Evolutionary conservation across 345 rosid species (phyloP).

Genomic region (Raphanus sativus): DNA sequence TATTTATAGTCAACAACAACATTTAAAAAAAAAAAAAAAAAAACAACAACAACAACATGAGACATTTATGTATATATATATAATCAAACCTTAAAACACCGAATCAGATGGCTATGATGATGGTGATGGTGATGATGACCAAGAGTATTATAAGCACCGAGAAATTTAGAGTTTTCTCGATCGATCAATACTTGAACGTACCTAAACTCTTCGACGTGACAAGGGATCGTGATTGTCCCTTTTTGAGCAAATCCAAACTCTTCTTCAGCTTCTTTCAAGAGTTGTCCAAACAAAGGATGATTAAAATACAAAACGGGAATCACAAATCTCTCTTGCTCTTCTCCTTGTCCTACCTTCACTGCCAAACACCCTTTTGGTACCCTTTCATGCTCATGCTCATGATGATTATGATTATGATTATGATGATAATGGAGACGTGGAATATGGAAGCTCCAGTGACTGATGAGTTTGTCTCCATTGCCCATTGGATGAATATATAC

Average conservation of each 20-base stretch:
- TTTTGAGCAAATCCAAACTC: constrained; percentile 66
- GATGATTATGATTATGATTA: not conserved
- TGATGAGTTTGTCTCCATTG: constrained; percentile 25
- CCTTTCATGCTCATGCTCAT: constrained; percentile 24
- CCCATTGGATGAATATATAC: constrained; percentile 25
- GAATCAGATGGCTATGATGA: constrained; percentile 38
- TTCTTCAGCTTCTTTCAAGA: constrained; percentile 56
- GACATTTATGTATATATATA: not conserved
- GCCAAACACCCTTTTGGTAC: constrained; percentile 67
- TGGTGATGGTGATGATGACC: constrained; percentile 39
- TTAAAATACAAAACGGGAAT: constrained; percentile 58
- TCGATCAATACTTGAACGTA: constrained; percentile 55
- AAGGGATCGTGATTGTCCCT: constrained; percentile 63
- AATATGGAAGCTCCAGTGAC: constrained; percentile 38
- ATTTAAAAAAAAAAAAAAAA: too few species aligned
- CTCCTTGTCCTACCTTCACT: constrained; percentile 53
- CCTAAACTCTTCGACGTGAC: constrained; percentile 59
- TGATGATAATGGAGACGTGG: constrained; percentile 27
- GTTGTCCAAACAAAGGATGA: constrained; percentile 59
- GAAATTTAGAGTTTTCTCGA: constrained; percentile 46
- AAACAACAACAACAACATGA: too few species aligned
- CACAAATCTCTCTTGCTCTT: constrained; percentile 57
- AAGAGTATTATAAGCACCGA: constrained; percentile 9
- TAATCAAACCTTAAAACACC: constrained; percentile 62
- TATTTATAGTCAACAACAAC: constrained; percentile 11